phyloP scores from a whole-genome alignment of 148 eudicot genomes.

The Fagopyrum esculentum region DNA sequence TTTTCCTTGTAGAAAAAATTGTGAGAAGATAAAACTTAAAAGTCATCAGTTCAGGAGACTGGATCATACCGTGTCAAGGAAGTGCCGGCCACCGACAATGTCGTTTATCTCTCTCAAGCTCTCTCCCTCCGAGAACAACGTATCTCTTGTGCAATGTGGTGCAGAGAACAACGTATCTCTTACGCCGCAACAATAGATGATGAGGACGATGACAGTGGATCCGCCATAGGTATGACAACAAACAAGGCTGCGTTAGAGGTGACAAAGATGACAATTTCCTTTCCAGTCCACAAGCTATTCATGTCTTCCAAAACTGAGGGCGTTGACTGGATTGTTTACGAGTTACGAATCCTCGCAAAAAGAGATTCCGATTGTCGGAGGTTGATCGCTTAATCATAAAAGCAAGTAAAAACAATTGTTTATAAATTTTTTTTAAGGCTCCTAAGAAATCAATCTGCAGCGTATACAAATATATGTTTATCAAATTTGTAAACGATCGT shows the following conservation, averaged over 20 bases:
- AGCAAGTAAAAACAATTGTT: too few species aligned
- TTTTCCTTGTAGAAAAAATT: not conserved
- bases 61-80: constrained; percentile 42
- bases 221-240: constrained; percentile 16
- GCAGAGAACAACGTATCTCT: constrained; percentile 65
- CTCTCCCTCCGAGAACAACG: constrained; percentile 34
- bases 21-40: not conserved
- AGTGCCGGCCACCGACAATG: constrained; percentile 50
- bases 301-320: constrained; percentile 21
- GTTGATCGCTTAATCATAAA: constrained; percentile 53
- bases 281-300: constrained; percentile 40
- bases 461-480: too few species aligned
- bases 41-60: constrained; percentile 11
- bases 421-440: too few species aligned
- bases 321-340: constrained; percentile 51
- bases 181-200: constrained; percentile 34
- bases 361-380: constrained; percentile 68
- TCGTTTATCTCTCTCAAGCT: constrained; percentile 47
- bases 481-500: too few species aligned
- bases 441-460: too few species aligned
- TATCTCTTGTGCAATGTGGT: constrained; percentile 58
- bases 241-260: constrained; percentile 79
- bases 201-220: constrained; percentile 21
- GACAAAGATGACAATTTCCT: constrained; percentile 75
- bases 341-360: constrained; percentile 77